Base-by-base conservation (phyloP, 176 grass and related monocot genomes). In the Urochloa ruziziensis region DNA sequence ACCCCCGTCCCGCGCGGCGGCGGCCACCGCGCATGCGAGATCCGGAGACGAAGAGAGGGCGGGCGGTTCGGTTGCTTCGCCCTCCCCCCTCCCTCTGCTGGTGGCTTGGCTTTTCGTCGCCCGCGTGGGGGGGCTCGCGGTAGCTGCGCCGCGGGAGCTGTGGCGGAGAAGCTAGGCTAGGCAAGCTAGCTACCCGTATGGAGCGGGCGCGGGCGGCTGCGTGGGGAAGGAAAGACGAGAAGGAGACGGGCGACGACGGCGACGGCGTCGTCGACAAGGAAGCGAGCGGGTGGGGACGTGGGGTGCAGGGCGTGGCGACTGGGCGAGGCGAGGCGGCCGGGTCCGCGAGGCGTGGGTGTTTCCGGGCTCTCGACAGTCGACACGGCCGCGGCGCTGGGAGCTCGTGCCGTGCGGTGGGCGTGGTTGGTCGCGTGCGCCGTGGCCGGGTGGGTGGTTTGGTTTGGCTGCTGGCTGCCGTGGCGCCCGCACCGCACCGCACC, bases 1-100 rank as follows among this genome's bases (percentile, higher is more conserved):
- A 1, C 7, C 58, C 17, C 24, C 70, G 16, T 46, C 27, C 15
- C 34, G 74, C 16, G 15, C 80, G 21, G 19, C 46, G 29, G 36
- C 88, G n/a, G 18, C 77, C 56, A 19, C 88, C 34, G 79, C 80
- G 84, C 89, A 87, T 90, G 80, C 67, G 80, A 87, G 89, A 87
- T 90, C 89, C 79, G 74, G 28, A 23, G 35, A 24, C 43, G 33
- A 29, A 19, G 24, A 16, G 34, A 27, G 23, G 59, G 54, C 2
- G 74, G 13, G 15, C 11, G 33, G 43, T 15, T 11, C 21, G 25
- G 7, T 36, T 4, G 83, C 23, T 70, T 70, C 9, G 67, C 42
- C 40, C n/a, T 21, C 16, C 57, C 25, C 17, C 10, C 25, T 10
- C 10, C 16, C 30, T 32, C 29, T 71, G 19, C 5, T 70, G 48